Percentiles rank a stretch among this genome's conserved stretches.
Conservation (phyloP, 805 yeast species). For the Sungouiozyma intestinalis region DNA sequence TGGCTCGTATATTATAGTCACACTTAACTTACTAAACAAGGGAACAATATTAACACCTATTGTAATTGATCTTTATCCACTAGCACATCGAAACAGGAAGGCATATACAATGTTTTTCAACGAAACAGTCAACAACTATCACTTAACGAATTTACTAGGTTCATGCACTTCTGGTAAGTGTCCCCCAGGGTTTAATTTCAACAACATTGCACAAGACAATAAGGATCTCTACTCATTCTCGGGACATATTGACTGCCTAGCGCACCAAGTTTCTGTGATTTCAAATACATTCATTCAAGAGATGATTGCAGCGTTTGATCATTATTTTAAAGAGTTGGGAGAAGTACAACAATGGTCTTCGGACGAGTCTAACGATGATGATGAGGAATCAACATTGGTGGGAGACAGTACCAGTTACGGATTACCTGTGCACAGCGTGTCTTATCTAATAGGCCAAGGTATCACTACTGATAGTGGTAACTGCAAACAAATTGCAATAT, state of each 20-base stretch:
- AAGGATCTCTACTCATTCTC: neutral
- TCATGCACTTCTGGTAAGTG: neutral
- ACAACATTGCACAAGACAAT: neutral
- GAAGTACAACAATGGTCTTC: neutral
- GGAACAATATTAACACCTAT: neutral
- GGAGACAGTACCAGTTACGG: neutral
- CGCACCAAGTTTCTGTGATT: neutral
- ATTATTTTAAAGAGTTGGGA: neutral
- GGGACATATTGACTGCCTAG: neutral
- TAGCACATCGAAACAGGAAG: neutral
- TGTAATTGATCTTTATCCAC: neutral
- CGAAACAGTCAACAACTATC: neutral
- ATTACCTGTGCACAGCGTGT: neutral
- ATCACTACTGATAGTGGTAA: neutral
- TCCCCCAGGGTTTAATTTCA: neutral
- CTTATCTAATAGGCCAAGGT: neutral
- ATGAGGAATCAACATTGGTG: neutral
- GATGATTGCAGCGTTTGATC: neutral
- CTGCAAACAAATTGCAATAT: neutral
- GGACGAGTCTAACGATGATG: neutral
- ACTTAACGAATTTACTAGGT: neutral
- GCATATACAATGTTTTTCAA: neutral
- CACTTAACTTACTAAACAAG: neutral
- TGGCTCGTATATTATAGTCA: neutral
- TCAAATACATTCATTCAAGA: neutral